Conservation (phyloP, 371 early-diverging fungal genomes). For the Rhizopus delemar region DNA sequence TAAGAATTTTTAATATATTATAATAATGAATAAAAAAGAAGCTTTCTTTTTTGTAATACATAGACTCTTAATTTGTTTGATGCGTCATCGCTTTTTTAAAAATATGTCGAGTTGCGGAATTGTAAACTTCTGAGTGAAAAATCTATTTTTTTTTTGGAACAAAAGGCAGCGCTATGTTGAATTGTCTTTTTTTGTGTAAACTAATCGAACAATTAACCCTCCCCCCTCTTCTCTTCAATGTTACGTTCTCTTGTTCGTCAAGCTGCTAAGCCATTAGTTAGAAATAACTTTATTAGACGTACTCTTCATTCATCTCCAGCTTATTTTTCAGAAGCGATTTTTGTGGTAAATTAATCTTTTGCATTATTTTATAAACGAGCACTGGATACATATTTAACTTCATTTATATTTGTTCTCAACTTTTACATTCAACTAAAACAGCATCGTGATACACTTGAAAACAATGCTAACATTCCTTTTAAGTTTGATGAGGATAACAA, state of each 20-base stretch:
- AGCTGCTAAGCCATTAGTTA: slow-evolving; percentile 34
- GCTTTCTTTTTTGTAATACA: no score
- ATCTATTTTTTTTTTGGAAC: not conserved
- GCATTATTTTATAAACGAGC: not conserved
- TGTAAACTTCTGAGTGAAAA: not conserved
- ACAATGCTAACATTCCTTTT: slow-evolving; percentile 87
- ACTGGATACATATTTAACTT: not conserved
- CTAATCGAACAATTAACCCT: not conserved
- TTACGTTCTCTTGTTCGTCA: slow-evolving; percentile 49
- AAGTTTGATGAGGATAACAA: slow-evolving; percentile 82
- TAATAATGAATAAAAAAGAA: no score
- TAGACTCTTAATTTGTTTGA: no score
- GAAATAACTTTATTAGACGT: slow-evolving; percentile 44
- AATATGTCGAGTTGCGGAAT: not conserved
- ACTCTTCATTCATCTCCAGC: slow-evolving; percentile 51
- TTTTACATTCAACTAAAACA: slow-evolving; percentile 17
- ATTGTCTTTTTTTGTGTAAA: slow-evolving; percentile 1
- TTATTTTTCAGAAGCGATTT: slow-evolving; percentile 67
- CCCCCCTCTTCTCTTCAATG: slow-evolving; percentile 27
- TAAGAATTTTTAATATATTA: no score
- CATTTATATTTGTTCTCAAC: not conserved
- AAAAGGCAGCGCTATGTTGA: not conserved
- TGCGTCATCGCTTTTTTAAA: no score
- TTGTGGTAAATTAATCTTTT: slow-evolving; percentile 55
- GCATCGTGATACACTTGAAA: slow-evolving; percentile 91